These are phyloP conservation scores for Sporobolomyces roseus DNA, from an alignment of 768 basidiomycete species.

Conservation along the genomic window DNA sequence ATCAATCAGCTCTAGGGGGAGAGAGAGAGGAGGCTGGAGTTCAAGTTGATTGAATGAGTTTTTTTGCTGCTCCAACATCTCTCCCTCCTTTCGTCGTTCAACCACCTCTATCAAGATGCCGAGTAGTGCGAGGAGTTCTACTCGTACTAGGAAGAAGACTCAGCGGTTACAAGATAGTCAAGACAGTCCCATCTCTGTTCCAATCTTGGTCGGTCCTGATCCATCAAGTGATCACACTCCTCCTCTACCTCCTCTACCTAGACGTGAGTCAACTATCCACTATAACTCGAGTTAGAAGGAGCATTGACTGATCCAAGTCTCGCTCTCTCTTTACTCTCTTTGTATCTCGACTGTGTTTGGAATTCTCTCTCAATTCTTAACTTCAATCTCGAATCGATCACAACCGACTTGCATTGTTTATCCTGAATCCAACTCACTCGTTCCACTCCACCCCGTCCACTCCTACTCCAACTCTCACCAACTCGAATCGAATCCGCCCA, in stretches of 20 bases:
- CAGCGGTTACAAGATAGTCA: constrained; percentile 11
- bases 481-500: background rate
- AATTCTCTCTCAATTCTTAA: background rate
- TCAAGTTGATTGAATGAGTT: background rate
- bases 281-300: background rate
- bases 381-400: background rate
- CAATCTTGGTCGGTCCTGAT: background rate
- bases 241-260: constrained; percentile 7
- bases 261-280: background rate
- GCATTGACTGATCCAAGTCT: background rate
- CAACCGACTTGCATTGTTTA: background rate
- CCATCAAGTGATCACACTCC: background rate
- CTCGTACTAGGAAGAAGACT: constrained; percentile 9
- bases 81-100: background rate
- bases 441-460: no score
- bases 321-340: constrained; percentile 3
- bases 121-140: background rate
- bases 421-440: background rate
- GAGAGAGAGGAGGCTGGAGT: no score
- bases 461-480: no score
- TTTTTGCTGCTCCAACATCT: no score
- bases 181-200: background rate
- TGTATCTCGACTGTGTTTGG: constrained; percentile 11
- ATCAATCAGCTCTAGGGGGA: no score
- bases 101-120: background rate